Evolutionary conservation across 768 basidiomycete genomes (phyloP), one percentile per base, ranked within the genome.

Genomic region (Tricholoma bakamatsutake): DNA sequence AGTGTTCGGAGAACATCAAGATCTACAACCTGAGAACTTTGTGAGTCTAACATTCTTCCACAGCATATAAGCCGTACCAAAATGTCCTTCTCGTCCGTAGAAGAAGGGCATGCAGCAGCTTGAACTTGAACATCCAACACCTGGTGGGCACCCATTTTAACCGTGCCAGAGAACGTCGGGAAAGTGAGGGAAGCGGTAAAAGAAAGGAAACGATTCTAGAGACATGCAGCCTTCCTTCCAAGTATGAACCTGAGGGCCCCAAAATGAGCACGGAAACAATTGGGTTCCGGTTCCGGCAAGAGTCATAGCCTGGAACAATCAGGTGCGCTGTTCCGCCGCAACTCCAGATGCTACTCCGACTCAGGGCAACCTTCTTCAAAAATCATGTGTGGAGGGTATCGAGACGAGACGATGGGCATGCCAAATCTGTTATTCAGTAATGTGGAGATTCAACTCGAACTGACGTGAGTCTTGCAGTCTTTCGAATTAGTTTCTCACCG

Each of bases 81-180:
- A 9, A 37, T 17, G 35, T 52, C 42, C 30, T 43, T 27, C 13
- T 28, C 50, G 21, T 43, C 28, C 21, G 55, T 39, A 34, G 57
- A 55, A 51, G 60, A 35, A 51, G 55, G 13, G 31, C 10, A 39
- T 31, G 27, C 11, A 28, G 58, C 57, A 11, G 61, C 47, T 47
- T 65, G 64, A 43, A 67, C 57, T 24, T 58, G 63, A 15, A 69
- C 57, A 53, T 71, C 64, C 50, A 69, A 61, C 17, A 66, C 48
- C 21, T 59, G 67, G 17, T 63, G 52, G 13, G 62, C 52, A 17
- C 40, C 47, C 49, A 53, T 61, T 13, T 59, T 8, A 68, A 58
- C 33, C 61, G 61, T 40, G 67, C 64, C 49, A 72, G 30, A 15
- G 4, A n/a, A 17, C 4, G 27, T 11, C n/a, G 43, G 18, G 7